Percentiles rank a stretch among this genome's conserved stretches.
Evolutionary conservation across 768 basidiomycete species (phyloP).

Genomic region (Lactifluus volemus): DNA sequence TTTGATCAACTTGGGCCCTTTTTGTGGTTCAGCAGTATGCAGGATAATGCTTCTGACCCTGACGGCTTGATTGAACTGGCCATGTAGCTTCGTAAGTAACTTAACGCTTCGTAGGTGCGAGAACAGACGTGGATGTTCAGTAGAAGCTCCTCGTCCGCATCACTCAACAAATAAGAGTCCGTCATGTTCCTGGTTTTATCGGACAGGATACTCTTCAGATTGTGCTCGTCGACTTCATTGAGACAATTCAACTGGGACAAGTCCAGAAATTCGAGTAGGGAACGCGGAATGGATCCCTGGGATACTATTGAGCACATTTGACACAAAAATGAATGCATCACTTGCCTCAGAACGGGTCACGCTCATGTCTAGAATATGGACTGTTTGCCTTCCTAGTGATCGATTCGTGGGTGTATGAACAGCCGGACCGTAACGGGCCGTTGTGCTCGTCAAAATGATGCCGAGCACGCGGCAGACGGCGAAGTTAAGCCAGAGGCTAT

Average conservation of each 20-base stretch:
- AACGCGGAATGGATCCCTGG: conserved; percentile 1
- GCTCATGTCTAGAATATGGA: conserved; percentile 2
- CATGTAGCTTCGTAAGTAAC: neutral
- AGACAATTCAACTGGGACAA: conserved; percentile 53
- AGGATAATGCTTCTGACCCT: conserved; percentile 53
- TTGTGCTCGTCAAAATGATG: too few relatives aligned
- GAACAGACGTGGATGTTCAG: conserved; percentile 53
- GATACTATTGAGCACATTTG: neutral
- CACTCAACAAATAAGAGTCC: conserved; percentile 47
- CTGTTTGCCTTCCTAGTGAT: neutral
- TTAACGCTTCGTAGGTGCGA: neutral
- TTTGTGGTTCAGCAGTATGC: conserved; percentile 29
- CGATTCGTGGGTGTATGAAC: neutral
- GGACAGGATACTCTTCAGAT: conserved; percentile 43
- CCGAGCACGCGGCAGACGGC: too few relatives aligned
- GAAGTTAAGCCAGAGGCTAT: too few relatives aligned
- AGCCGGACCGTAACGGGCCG: too few relatives aligned
- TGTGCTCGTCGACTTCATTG: conserved; percentile 50
- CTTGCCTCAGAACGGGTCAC: conserved; percentile 9
- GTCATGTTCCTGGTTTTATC: conserved; percentile 37
- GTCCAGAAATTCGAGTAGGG: conserved; percentile 17
- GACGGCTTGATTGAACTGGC: conserved; percentile 62
- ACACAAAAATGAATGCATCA: neutral
- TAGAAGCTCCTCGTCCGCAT: conserved; percentile 66
- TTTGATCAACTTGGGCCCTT: conserved; percentile 55